Percentiles rank a stretch among this genome's conserved stretches.
Evolutionary conservation across 805 yeast species (phyloP).

Genomic region (Torulaspora microellipsoides): DNA sequence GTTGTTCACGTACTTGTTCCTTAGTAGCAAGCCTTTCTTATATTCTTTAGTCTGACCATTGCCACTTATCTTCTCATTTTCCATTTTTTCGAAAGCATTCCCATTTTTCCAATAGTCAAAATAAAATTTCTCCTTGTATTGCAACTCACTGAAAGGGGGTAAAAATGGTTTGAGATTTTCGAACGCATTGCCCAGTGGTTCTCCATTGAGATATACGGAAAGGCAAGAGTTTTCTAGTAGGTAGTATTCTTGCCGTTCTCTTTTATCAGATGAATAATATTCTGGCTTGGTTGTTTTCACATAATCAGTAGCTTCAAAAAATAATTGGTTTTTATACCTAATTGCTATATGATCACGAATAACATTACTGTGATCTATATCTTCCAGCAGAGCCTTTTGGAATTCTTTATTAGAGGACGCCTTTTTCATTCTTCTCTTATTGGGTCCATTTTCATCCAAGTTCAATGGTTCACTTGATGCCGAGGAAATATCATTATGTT

Average conservation of each 20-base stretch:
- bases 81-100: not conserved
- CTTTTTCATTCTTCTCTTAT: conserved; percentile 12
- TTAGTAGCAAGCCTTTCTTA: conserved; percentile 27
- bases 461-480: conserved; percentile 8
- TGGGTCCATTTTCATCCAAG: conserved; percentile 9
- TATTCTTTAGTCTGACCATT: conserved; percentile 5
- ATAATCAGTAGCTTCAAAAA: conserved; percentile 76
- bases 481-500: conserved; percentile 2
- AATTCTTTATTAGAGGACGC: conserved; percentile 23
- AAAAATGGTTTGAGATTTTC: conserved; percentile 66
- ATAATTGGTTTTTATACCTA: conserved; percentile 67
- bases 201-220: conserved; percentile 74
- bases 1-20: conserved; percentile 56
- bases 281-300: conserved; percentile 34
- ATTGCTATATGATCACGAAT: conserved; percentile 85
- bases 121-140: conserved; percentile 38
- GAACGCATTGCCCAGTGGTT: conserved; percentile 58
- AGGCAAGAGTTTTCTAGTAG: conserved; percentile 48
- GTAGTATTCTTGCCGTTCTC: conserved; percentile 39
- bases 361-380: conserved; percentile 40
- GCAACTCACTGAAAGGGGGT: conserved; percentile 68
- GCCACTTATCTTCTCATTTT: conserved; percentile 9
- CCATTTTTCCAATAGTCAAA: conserved; percentile 32
- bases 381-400: conserved; percentile 29
- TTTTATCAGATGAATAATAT: conserved; percentile 30